phyloP scores from a whole-genome alignment of 768 basidiomycete genomes.

The Suillus hirtellus region DNA sequence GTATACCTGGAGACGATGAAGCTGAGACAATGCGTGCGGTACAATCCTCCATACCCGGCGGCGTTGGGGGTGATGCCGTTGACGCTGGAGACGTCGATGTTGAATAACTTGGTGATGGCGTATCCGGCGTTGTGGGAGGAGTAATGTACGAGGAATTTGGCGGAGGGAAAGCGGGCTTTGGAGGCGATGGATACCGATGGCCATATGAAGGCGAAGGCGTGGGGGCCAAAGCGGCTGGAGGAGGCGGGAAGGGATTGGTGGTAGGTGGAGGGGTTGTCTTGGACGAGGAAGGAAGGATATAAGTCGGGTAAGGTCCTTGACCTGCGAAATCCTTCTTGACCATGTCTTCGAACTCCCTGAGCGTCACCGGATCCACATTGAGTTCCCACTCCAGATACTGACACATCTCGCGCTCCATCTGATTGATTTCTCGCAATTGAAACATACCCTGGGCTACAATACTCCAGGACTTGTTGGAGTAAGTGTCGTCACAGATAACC shows the following conservation, averaged over 20 bases:
- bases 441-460: constrained; percentile 91
- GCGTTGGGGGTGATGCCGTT: constrained; percentile 62
- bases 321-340: constrained; percentile 62
- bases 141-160: constrained; percentile 22
- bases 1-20: constrained; percentile 38
- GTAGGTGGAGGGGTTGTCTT: constrained; percentile 48
- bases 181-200: constrained; percentile 32
- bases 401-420: constrained; percentile 82
- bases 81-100: constrained; percentile 58
- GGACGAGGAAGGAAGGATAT: constrained; percentile 61
- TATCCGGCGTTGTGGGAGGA: constrained; percentile 47
- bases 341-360: constrained; percentile 60
- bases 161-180: constrained; percentile 23
- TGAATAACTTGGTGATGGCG: constrained; percentile 54
- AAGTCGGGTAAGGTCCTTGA: constrained; percentile 59
- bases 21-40: constrained; percentile 47
- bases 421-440: constrained; percentile 71
- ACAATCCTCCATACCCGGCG: constrained; percentile 50
- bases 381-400: constrained; percentile 92
- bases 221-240: constrained; percentile 28
- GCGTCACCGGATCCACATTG: constrained; percentile 64
- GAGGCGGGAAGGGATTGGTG: constrained; percentile 35
- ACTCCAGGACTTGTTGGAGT: constrained; percentile 91
- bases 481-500: constrained; percentile 93
- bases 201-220: constrained; percentile 31